Percentiles rank a stretch among this genome's conserved stretches.
These are phyloP conservation scores for Rutstroemia sp. DNA, from an alignment of 2,329 filamentous ascomycete species.

Conservation along the genomic window DNA sequence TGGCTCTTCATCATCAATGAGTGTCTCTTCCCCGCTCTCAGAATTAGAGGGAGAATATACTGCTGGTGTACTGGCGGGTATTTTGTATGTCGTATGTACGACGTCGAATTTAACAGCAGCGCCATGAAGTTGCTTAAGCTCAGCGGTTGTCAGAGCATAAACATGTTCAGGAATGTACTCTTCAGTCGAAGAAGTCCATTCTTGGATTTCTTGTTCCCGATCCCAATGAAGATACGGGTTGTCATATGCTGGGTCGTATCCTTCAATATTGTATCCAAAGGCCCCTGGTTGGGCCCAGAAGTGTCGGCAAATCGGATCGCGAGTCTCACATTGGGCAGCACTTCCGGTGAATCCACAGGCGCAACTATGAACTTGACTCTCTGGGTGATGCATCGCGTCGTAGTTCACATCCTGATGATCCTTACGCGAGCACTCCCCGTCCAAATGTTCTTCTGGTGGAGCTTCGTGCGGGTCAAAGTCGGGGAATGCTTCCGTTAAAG, in stretches of 20 bases:
- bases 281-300: background rate
- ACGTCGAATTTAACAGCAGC: background rate
- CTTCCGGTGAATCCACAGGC: background rate
- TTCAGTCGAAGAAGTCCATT: background rate
- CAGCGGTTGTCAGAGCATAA: background rate
- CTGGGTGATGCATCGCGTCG: background rate
- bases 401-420: background rate
- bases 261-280: conserved; percentile 14
- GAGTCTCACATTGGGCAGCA: background rate
- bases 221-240: conserved; percentile 3
- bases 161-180: conserved; percentile 1
- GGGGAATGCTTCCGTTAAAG: background rate
- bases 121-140: background rate
- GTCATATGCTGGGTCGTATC: background rate
- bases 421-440: too few species aligned
- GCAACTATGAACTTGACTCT: background rate
- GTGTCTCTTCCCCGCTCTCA: background rate
- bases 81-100: background rate
- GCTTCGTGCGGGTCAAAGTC: background rate
- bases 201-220: background rate
- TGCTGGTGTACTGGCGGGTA: background rate
- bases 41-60: background rate
- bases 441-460: background rate
- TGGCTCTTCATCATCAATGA: background rate
- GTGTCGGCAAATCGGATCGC: background rate